phyloP scores from a whole-genome alignment of 352 stramenopile species.

The Phytopythium cucurbitacearum region DNA sequence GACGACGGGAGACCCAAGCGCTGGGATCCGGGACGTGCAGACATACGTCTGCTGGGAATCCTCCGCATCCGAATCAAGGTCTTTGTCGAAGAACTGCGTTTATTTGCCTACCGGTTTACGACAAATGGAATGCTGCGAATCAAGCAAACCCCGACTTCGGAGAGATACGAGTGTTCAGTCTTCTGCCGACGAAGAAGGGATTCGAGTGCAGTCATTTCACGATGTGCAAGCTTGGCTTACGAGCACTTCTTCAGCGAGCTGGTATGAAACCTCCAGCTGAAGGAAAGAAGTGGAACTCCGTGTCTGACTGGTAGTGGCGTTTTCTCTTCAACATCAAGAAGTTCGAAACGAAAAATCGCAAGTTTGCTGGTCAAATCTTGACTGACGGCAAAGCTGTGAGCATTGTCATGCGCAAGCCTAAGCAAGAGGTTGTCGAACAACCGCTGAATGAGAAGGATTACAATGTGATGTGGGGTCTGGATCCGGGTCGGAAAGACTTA shows the following conservation, averaged over 20 bases:
- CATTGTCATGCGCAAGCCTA: constrained; percentile 14
- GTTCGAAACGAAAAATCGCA: constrained; percentile 6
- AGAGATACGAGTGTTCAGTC: constrained; percentile 6
- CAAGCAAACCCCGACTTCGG: not conserved
- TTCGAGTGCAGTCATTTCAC: constrained; percentile 18
- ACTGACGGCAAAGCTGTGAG: constrained; percentile 14
- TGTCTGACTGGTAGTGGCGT: constrained; percentile 1
- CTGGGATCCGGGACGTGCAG: no score
- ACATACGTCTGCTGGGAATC: no score
- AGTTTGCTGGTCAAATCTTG: constrained; percentile 8
- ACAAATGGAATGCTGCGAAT: constrained; percentile 5
- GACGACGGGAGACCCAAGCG: no score
- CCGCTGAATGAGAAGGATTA: constrained; percentile 1
- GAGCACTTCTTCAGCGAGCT: constrained; percentile 5
- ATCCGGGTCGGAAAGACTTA: constrained; percentile 6
- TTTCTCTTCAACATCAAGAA: constrained; percentile 10
- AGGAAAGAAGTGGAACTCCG: not conserved
- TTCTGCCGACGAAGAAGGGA: constrained; percentile 12
- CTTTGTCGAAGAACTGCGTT: no score
- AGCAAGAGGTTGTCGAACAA: not conserved
- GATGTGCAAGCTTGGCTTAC: constrained; percentile 9
- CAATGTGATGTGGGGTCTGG: constrained; percentile 9
- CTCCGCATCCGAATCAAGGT: no score
- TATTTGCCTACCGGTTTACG: not conserved
- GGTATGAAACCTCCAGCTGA: not conserved